Evolutionary conservation across 208 protist genomes (phyloP).

Genomic region (Trypanosomatidae sp.): DNA sequence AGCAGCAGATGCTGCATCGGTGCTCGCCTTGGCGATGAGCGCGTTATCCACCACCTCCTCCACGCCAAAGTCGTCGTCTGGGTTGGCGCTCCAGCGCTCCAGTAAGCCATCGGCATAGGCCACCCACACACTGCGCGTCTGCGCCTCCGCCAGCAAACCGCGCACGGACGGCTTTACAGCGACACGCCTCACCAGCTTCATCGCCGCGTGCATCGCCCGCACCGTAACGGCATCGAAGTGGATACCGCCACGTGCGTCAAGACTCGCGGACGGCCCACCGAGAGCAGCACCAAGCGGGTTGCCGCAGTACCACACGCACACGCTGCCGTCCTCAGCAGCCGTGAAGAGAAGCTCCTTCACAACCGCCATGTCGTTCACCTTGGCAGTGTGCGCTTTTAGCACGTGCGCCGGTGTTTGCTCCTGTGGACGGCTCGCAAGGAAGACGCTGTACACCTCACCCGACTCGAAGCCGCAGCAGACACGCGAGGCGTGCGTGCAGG

Average conservation of each 20-base stretch:
- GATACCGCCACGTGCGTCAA: too few species aligned
- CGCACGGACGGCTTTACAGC: constrained; percentile 54
- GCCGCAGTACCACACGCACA: constrained; percentile 71
- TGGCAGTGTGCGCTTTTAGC: constrained; percentile 50
- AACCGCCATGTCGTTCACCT: constrained; percentile 64
- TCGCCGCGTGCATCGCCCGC: not conserved
- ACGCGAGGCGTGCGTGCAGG: constrained; percentile 18
- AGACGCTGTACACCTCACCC: constrained; percentile 48
- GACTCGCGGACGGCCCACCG: too few species aligned
- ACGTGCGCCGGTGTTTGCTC: constrained; percentile 27
- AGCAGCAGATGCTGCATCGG: too few species aligned
- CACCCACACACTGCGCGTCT: constrained; percentile 74
- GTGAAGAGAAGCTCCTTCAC: constrained; percentile 77
- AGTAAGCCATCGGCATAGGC: constrained; percentile 76
- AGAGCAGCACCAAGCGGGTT: too few species aligned
- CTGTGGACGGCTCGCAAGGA: constrained; percentile 47
- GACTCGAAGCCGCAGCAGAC: constrained; percentile 67
- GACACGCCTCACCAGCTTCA: constrained; percentile 55
- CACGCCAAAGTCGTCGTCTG: constrained; percentile 85
- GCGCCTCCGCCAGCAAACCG: constrained; percentile 46
- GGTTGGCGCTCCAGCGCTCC: constrained; percentile 83
- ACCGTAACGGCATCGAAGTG: too few species aligned
- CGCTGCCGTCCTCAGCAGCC: constrained; percentile 61
- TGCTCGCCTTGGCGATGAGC: too few species aligned
- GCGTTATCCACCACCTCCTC: constrained; percentile 73